A percentile compares a stretch with the other conserved stretches of the same genome.
These are phyloP conservation scores for Solanum chiquidenum DNA, from an alignment of 257 asterid species.

Conservation along the genomic window DNA sequence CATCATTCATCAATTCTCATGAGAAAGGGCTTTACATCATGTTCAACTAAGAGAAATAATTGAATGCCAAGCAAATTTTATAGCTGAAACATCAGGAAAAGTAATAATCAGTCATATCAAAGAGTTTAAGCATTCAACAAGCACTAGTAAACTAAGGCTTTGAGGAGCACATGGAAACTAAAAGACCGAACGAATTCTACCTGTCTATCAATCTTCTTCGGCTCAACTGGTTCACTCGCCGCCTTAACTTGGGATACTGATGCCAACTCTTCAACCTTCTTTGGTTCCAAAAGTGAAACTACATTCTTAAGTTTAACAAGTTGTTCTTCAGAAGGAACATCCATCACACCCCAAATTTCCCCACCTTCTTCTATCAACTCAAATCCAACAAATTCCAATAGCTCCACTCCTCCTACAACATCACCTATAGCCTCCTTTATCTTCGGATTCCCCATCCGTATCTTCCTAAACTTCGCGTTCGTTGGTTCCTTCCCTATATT, in stretches of 20 bases:
- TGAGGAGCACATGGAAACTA: background rate
- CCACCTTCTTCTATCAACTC: constrained; percentile 64
- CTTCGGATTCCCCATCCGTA: constrained; percentile 83
- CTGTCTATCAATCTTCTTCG: constrained; percentile 70
- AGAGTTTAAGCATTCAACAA: background rate
- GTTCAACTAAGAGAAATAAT: background rate
- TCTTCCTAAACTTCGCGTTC: constrained; percentile 77
- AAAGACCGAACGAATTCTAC: constrained; percentile 15
- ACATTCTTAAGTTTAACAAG: constrained; percentile 41
- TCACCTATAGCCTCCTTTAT: constrained; percentile 82
- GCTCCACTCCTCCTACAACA: constrained; percentile 71
- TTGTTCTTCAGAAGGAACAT: constrained; percentile 37
- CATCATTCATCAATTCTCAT: background rate
- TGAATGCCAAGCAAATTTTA: background rate
- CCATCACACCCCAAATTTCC: constrained; percentile 87
- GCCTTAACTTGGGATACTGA: constrained; percentile 26
- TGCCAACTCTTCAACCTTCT: constrained; percentile 29
- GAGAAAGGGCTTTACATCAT: background rate
- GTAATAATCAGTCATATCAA: background rate
- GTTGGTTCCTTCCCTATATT: constrained; percentile 69
- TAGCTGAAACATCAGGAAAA: background rate
- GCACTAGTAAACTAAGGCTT: background rate
- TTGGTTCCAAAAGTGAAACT: constrained; percentile 43
- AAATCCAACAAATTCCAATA: constrained; percentile 73
- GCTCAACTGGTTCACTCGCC: constrained; percentile 35